phyloP scores from a whole-genome alignment of 805 yeast species.

The Aciculoconidium aculeatum region DNA sequence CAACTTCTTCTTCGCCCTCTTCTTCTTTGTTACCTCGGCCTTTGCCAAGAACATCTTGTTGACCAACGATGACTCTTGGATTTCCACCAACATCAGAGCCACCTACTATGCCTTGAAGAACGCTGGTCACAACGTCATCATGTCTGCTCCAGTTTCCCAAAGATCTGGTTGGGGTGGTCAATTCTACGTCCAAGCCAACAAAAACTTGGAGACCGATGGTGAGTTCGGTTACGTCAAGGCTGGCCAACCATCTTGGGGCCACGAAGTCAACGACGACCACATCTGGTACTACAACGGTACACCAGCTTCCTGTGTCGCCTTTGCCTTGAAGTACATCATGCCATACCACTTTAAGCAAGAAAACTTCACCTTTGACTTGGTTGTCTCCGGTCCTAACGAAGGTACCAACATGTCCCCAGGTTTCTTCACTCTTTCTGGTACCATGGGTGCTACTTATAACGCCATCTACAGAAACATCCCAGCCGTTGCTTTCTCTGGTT shows the following conservation, averaged over 20 bases:
- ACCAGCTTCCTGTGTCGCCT: constrained; percentile 49
- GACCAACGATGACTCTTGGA: constrained; percentile 18
- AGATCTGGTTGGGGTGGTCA: constrained; percentile 54
- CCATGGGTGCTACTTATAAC: constrained; percentile 46
- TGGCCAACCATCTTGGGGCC: constrained; percentile 54
- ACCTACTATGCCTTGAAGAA: constrained; percentile 20
- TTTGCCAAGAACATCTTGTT: constrained; percentile 15
- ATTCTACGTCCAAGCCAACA: constrained; percentile 36
- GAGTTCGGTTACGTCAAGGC: constrained; percentile 41
- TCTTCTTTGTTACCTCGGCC: constrained; percentile 9
- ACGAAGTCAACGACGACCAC: constrained; percentile 27
- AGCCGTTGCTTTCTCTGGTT: constrained; percentile 48
- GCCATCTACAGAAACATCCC: constrained; percentile 45
- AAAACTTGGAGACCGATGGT: constrained; percentile 38
- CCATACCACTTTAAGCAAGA: constrained; percentile 36
- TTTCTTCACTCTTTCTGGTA: constrained; percentile 40
- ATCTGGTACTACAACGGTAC: constrained; percentile 53
- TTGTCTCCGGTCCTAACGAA: constrained; percentile 50
- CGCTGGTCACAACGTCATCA: constrained; percentile 45
- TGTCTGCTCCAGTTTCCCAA: constrained; percentile 49
- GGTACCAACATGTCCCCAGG: constrained; percentile 44
- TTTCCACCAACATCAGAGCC: constrained; percentile 18
- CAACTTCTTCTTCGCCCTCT: constrained; percentile 5
- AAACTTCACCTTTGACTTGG: constrained; percentile 41
- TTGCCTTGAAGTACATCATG: constrained; percentile 42